Base-by-base conservation (phyloP, 1,139 yeast genomes). In the Pichiaceae sp. region DNA sequence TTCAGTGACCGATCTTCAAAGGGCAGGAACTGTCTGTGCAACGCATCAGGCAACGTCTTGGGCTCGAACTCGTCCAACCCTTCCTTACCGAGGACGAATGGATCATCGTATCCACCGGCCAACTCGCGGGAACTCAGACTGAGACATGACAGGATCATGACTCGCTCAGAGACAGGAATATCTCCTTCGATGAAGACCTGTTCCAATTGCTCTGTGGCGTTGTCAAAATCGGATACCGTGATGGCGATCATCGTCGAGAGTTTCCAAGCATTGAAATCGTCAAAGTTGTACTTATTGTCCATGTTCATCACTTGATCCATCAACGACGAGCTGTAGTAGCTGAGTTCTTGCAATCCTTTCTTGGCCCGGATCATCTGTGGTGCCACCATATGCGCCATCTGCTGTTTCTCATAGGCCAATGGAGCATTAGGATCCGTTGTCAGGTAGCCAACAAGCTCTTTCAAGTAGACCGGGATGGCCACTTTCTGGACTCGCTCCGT, bases 131-230 rank as follows among this genome's bases (percentile, higher is more conserved):
- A 76, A 3, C 78, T 71, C 29, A 78, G 56, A 0, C 81, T 73
- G 14, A 78, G 51, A 0, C 77, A 61, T 1, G 82, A 66, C 23
- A 81, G 54, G 17, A 79, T 62, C 38, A 65, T 56, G 52, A 79
- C 62, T 33, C 89, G 56, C 43, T 74, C 79, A 44, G 75, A 80
- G 16, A 81, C 59, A 0, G 86, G 78, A 47, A 75, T 76, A 51
- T 81, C 93, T 0, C 85, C 87, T 0, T 66, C 57, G 3, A 68
- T 57, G 21, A 79, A 59, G 30, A 74, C 51, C 24, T 59, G 50
- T 24, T 70, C 59, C 3, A 76, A 43, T 37, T 61, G 63, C 0
- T 60, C 46, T 0, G 63, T 51, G 0, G 70, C 65, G 7, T 26
- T 33, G 2, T 51, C 49, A 3, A 82, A 78, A 34, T 60, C 61